Base-by-base conservation (phyloP, 2,329 filamentous ascomycete genomes). In the Rhinocladiella similis region DNA sequence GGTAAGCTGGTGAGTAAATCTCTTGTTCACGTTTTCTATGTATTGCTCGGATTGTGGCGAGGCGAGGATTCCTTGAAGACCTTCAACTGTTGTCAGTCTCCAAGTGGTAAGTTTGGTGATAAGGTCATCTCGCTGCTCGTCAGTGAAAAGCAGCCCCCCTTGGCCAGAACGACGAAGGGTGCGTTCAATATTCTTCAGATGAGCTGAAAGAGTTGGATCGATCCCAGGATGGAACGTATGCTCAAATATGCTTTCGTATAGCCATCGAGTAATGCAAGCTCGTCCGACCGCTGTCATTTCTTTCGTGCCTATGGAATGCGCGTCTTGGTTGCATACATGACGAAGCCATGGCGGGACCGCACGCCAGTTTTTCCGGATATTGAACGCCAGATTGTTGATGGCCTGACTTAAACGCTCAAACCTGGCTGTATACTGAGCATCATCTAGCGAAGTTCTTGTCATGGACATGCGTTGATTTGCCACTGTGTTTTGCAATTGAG, bases 241-340 rank as follows among this genome's bases (percentile, higher is more conserved):
- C 70, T 95, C 87, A 70, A 97, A 96, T 42, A 97, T 83, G 68
- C 96, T 90, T 46, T 96, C 90, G 20, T 93, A 86, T 5, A 99
- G 77, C 91, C 93, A 99, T 58, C 87, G 84, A 25, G 89, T 89
- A 65, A 99, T 91, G 62, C 92, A 85, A 12, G 93, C 91, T 52
- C 93, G 85, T 14, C 94, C 94, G 20, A 96, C 88, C 4, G 92
- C 92, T 5, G 91, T 97, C 94, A 99, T 99, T 73, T 99, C 94
- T 72, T 97, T 92, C 69, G 92, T 96, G 59, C 92, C 94, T 9
- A 88, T 91, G 66, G 87, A 84, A 52, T 95, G 80, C 1, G 91
- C 93, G 66, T 96, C 92, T 50, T 88, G 81, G 71, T 93, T 97
- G 63, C 96, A 89, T 53, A 86, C 90, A 20, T 81, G 81, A 53